Base-by-base conservation (phyloP, 2,329 filamentous ascomycete species). In the Ascochyta lentis region DNA sequence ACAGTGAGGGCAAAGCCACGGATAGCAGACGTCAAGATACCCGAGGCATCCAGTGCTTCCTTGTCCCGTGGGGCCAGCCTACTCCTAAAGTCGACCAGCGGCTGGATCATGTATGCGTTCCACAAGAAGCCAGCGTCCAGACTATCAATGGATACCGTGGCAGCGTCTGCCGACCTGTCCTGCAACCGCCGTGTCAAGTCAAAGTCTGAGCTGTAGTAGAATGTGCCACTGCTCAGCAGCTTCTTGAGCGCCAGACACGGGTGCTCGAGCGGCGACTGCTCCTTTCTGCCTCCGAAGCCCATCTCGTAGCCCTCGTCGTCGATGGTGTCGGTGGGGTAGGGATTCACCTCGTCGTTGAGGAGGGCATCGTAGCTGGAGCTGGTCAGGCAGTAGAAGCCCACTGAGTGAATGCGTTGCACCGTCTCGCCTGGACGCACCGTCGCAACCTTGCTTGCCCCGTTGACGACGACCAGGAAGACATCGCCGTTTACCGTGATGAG, bases 191-290 rank as follows among this genome's bases (percentile, higher is more conserved):
- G 93, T 3, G 95, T 99, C 44, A 99, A 81, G 73, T 99, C 94
- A 74, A 99, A 99, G 75, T 98, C 92, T n/a, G 92, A 91, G 72
- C 92, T 97, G 79, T 97, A 99, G 75, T 98, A 99, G 73, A 99
- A 99, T 27, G 90, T 96, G 24, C 94, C 93, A 74, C 96, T 93
- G 71, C 91, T 89, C 52, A 99, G 81, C 34, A 99, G 84, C 81
- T 96, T 98, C 76, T 94, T 93, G 56, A 99, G 77, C 41, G 95
- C 91, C 67, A 92, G 81, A 75, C 94, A 98, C 6, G 95, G 95
- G 75, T 97, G 92, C 69, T 97, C 92, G 27, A 91, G 76, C 24
- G 87, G 77, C 38, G 86, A 80, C 39, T 97, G 92, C 66, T 86
- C 84, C 54, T 88, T 83, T 54, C 88, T 86, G 52, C 77, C 75